Base-by-base conservation (phyloP, 306 rosid species). In the Vigna nakashimae region DNA sequence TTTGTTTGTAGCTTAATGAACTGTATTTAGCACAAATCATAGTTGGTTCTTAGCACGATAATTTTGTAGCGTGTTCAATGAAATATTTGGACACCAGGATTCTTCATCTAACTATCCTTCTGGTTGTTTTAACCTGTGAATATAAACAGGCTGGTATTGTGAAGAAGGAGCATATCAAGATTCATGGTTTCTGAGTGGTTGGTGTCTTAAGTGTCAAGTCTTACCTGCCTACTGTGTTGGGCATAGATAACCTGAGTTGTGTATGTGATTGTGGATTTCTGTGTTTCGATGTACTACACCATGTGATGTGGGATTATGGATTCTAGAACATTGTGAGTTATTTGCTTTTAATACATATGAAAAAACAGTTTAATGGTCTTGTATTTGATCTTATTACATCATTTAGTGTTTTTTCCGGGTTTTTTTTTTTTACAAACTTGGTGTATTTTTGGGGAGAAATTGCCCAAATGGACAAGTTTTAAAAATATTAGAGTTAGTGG, bases 111-210 rank as follows among this genome's bases (percentile, higher is more conserved):
- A 60, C 63, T 24, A 2, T 32, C 40, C 65, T 24, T 9, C 36
- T 51, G 46, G 24, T 58, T 18, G 13, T 56, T 68, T 68, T 67
- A 55, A 16, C 63, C 28, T 65, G 12, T 63, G 52, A 18, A 50
- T 34, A 16, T 40, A 71, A 48, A 75, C 90, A 92, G 98, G 98
- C 96, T 69, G 92, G 91, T 57, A 81, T 93, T 2, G 92, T 91
- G 89, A 93, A 93, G 92, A 93, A 93, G 88, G 98, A 93, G 56
- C 87, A 89, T 74, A 85, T 85, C 55, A 85, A 85, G 77, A 81
- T 85, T 85, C 88, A 85, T 81, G 88, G 88, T 81, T 93, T 93
- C 88, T 93, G 82, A 93, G 89, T 83, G 36, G 67, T 75, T 73
- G 85, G 82, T 69, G 51, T 77, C 75, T 64, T 53, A 17, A 81